Conservation (phyloP, 31 red algal genomes). For the Pterothamnion heteromorphum region DNA sequence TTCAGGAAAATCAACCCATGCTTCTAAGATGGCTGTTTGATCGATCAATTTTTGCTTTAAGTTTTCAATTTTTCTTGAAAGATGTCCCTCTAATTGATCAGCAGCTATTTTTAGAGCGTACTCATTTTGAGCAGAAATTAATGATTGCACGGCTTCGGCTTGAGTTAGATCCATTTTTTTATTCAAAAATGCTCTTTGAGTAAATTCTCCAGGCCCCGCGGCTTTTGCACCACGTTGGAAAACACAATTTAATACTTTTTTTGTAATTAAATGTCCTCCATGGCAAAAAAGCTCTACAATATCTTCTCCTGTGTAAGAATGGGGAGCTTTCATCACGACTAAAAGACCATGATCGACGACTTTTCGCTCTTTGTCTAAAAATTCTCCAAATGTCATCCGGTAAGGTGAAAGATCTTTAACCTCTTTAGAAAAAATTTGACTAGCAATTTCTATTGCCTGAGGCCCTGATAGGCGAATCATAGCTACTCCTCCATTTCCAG, state of each 20-base stretch:
- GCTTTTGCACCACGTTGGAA: not conserved
- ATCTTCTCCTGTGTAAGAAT: slow-evolving; percentile 34
- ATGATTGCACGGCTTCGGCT: not conserved
- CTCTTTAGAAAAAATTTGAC: not conserved
- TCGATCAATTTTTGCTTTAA: not conserved
- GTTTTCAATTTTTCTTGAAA: not conserved
- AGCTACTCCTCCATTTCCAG: slow-evolving; percentile 1
- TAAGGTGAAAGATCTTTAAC: too few species aligned
- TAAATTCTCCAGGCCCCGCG: slow-evolving; percentile 12
- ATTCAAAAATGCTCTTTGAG: not conserved
- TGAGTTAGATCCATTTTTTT: slow-evolving; percentile 13
- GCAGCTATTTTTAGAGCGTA: not conserved
- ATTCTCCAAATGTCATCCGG: too few species aligned
- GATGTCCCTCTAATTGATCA: not conserved
- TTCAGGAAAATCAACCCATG: not conserved
- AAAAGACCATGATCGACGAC: not conserved
- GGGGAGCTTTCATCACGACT: not conserved
- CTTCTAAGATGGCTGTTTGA: not conserved
- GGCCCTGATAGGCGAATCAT: not conserved
- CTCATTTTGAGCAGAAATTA: slow-evolving; percentile 4
- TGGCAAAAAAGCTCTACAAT: not conserved
- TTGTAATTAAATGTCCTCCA: not conserved
- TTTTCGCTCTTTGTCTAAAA: too few species aligned
- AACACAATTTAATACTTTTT: not conserved
- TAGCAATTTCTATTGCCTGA: not conserved